phyloP scores from a whole-genome alignment of 441 rosid species.

The Populus hybrid region DNA sequence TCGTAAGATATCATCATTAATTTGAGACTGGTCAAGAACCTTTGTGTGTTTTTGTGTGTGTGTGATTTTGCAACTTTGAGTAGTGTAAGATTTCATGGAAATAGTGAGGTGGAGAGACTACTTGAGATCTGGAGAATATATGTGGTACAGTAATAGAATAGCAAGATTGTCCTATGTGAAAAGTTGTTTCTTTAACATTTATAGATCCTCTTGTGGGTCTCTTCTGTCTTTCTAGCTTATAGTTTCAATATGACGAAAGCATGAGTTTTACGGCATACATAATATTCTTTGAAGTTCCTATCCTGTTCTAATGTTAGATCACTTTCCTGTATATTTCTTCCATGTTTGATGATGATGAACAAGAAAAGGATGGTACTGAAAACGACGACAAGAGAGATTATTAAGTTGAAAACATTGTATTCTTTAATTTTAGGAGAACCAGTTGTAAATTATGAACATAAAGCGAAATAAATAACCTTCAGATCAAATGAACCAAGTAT shows the following conservation, averaged over 20 bases:
- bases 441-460: no score
- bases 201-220: background rate
- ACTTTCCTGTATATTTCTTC: background rate
- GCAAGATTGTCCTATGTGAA: conserved; percentile 15
- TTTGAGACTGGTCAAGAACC: background rate
- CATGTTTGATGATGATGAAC: background rate
- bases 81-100: background rate
- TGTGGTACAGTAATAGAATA: background rate
- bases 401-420: background rate
- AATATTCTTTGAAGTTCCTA: no score
- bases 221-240: background rate
- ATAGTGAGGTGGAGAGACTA: background rate
- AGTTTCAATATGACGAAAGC: background rate
- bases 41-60: background rate
- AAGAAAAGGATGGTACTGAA: background rate
- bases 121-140: background rate
- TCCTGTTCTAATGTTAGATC: background rate
- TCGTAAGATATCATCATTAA: background rate
- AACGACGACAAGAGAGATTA: background rate
- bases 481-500: no score
- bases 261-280: background rate
- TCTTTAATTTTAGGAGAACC: background rate
- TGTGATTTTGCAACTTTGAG: background rate
- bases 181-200: background rate
- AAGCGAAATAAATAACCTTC: no score